Conservation (phyloP, 495 filamentous ascomycete species). For the Lasiosphaeria ovina region DNA sequence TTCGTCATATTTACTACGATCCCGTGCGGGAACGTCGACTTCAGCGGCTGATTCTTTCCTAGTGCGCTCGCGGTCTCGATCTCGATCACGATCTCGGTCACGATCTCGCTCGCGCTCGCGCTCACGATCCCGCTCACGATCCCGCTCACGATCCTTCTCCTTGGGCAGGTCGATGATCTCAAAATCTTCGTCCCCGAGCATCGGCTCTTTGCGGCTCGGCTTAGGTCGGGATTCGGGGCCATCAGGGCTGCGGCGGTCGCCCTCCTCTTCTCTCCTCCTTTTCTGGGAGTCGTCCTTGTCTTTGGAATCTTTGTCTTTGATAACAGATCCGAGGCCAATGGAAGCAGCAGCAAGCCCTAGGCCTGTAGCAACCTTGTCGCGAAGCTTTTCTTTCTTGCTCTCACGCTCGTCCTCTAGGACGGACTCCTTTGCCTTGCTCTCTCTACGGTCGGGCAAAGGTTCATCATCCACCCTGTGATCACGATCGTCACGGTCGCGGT, state of each 20-base stretch:
- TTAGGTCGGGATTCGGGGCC: slow-evolving; percentile 26
- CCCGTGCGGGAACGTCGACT: slow-evolving; percentile 21
- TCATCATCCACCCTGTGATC: slow-evolving; percentile 10
- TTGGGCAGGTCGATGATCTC: slow-evolving; percentile 38
- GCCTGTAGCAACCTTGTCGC: slow-evolving; percentile 39
- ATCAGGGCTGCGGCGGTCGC: slow-evolving; percentile 6
- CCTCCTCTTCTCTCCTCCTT: slow-evolving; percentile 20
- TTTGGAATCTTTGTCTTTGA: slow-evolving; percentile 31
- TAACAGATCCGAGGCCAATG: slow-evolving; percentile 33
- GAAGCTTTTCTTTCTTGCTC: slow-evolving; percentile 24
- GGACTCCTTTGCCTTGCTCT: slow-evolving; percentile 20
- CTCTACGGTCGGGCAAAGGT: slow-evolving; percentile 23
- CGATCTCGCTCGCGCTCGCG: slow-evolving; percentile 26
- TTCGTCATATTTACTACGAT: slow-evolving; percentile 27
- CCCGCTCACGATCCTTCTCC: slow-evolving; percentile 27
- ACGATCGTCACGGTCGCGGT: background rate
- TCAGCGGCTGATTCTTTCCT: slow-evolving; percentile 12
- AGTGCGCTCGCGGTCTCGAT: slow-evolving; percentile 21
- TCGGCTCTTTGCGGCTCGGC: slow-evolving; percentile 25
- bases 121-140: slow-evolving; percentile 19
- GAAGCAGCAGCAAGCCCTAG: slow-evolving; percentile 38
- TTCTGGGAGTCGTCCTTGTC: slow-evolving; percentile 24
- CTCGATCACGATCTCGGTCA: slow-evolving; percentile 23
- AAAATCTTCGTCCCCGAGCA: slow-evolving; percentile 34
- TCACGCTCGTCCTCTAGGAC: slow-evolving; percentile 29